Base-by-base conservation (phyloP, 805 yeast species). In the Cyberlindnera petersonii region DNA sequence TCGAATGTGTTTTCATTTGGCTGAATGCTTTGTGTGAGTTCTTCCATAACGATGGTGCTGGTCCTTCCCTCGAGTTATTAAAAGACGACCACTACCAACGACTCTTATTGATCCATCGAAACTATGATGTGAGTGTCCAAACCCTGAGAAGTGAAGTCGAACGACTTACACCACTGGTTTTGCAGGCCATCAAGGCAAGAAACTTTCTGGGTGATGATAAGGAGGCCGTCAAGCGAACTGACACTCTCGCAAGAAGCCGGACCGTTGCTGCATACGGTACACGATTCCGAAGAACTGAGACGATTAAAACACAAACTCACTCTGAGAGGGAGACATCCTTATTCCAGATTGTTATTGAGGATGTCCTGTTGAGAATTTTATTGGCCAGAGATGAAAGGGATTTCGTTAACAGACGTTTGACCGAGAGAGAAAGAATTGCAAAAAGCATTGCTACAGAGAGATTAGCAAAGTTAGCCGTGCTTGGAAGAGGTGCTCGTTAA, bases 21-120 rank as follows among this genome's bases (percentile, higher is more conserved):
- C 58, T 87, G 17, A 65, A 74, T 33, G 66, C 72, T 6, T 59
- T 83, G n/a, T 73, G 86, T 33, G 89, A 79, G 42, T 86, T 86
- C 55, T 86, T 87, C 63, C 77, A 86, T 57, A 79, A 84, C 52
- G 79, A 74, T 31, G 95, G 95, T 0, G 81, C 80, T 24, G 95
- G 95, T 0, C 93, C 93, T 0, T 73, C 86, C 1, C 49, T 85
- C 22, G 77, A 73, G 44, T 74, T 73, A 7, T 62, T 86, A 50
- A 79, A 79, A 44, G 74, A 75, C 41, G 74, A 70, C 22, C 71
- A 74, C 24, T 86, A 82, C 55, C 86, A 83, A 56, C 72, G 77
- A 28, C 58, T 86, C 18, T 60, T 82, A 44, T 59, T 81, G 20
- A 66, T 85, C 8, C 85, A 87, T 2, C 77, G 72, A 1, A 77